Base-by-base conservation (phyloP, 75 land plant species). In the Pinus taeda region DNA sequence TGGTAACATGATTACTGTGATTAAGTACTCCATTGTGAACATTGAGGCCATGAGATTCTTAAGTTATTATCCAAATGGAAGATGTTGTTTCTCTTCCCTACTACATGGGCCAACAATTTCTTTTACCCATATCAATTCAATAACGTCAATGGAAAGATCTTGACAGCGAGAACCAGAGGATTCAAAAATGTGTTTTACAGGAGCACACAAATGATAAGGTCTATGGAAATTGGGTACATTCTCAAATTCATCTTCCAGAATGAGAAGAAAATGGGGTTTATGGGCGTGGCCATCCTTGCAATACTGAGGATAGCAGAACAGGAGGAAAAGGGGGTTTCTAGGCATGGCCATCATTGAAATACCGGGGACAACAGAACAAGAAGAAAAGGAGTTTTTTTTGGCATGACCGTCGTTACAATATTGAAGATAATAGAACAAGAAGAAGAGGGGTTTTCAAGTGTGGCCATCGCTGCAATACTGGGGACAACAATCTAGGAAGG, bases 121-220 rank as follows among this genome's bases (percentile, higher is more conserved):
- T 33, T 33, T 33, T 33, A 33, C 33, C 33, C 33, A 1, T 33
- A 33, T 33, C 33, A 33, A 33, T 33, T 33, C 33, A 33, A 33
- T 33, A 33, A 84, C 20, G 93, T 91, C 3, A 91, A 91, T 62
- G 93, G 85, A 17, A 55, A 57, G n/a, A 57, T 90, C 56, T 96
- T 93, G 82, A 88, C 76, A 71, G 75, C 90, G 20, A 78, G 95
- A 55, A 91, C 98, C 11, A 33, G 33, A 33, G 33, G 33, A 33
- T 33, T 33, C 33, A 33, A 33, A 0, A 33, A 33, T 33, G 33
- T 88, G 13, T 90, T 91, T 79, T 95, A 95, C 64, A 93, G 98
- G 98, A 89, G 84, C 4, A 88, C 93, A 0, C 94, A 96, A 80
- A 88, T 93, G 89, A 0, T 91, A 59, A 96, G 98, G 6, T 91